Conservation (phyloP, 1,139 yeast genomes). For the Wickerhamomyces sp. region DNA sequence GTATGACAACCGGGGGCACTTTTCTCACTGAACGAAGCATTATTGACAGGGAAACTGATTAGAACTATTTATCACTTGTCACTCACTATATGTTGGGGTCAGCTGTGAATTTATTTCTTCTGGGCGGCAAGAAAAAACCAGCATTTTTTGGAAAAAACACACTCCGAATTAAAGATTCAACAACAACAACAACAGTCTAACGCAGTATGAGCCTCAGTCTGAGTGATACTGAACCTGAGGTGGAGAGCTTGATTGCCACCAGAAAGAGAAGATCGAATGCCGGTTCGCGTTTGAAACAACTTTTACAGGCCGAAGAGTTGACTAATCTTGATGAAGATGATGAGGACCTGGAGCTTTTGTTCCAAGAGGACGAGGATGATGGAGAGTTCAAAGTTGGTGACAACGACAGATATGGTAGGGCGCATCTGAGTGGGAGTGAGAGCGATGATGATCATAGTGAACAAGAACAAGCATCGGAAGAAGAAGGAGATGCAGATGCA, state of each 20-base stretch:
- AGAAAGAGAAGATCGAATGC: conserved; percentile 83
- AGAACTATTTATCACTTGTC: too few species aligned
- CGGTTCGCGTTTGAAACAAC: conserved; percentile 73
- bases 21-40: too few species aligned
- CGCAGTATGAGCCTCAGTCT: too few species aligned
- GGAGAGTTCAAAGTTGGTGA: conserved; percentile 64
- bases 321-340: conserved; percentile 54
- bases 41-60: too few species aligned
- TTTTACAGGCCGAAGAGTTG: conserved; percentile 63
- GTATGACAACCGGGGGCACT: too few species aligned
- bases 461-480: conserved; percentile 32
- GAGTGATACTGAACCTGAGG: conserved; percentile 15
- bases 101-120: too few species aligned
- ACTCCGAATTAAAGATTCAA: too few species aligned
- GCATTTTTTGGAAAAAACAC: too few species aligned
- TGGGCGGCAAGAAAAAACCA: too few species aligned
- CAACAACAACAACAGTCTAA: too few species aligned
- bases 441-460: conserved; percentile 13
- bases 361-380: conserved; percentile 83
- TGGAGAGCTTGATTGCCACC: conserved; percentile 58
- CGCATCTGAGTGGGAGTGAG: conserved; percentile 34
- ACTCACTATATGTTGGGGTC: too few species aligned
- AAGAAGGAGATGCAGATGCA: conserved; percentile 47
- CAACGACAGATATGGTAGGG: conserved; percentile 69
- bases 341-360: conserved; percentile 68